These are phyloP conservation scores for Platanthera guangdongensis DNA, from an alignment of 106 monocot species.

Conservation along the genomic window DNA sequence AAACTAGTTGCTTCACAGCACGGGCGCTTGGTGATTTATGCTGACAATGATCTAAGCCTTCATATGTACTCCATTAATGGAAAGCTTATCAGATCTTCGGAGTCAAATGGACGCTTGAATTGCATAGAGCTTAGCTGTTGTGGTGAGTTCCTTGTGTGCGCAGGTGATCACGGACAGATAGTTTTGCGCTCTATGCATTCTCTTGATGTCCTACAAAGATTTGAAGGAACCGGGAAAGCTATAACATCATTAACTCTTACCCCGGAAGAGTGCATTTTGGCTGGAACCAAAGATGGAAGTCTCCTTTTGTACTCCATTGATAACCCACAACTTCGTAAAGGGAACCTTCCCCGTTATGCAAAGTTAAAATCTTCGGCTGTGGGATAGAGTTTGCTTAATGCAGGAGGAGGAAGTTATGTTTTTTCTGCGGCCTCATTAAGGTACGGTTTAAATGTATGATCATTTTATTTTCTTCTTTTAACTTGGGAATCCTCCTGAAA, in stretches of 20 bases:
- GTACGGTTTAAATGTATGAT: not conserved
- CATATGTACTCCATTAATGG: slow-evolving; percentile 95
- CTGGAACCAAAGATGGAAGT: slow-evolving; percentile 87
- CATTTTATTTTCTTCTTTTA: not conserved
- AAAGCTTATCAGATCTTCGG: slow-evolving; percentile 62
- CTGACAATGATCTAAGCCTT: slow-evolving; percentile 82
- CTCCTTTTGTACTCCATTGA: slow-evolving; percentile 90
- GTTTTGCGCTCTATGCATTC: slow-evolving; percentile 89
- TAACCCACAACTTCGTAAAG: slow-evolving; percentile 60
- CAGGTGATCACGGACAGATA: slow-evolving; percentile 92
- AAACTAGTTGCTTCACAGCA: slow-evolving; percentile 77
- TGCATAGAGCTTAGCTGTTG: slow-evolving; percentile 78
- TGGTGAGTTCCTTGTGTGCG: slow-evolving; percentile 92
- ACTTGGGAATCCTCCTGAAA: not conserved
- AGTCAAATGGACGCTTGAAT: slow-evolving; percentile 83
- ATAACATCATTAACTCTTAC: slow-evolving; percentile 81
- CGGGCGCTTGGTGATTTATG: slow-evolving; percentile 70
- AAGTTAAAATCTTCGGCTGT: slow-evolving; percentile 30
- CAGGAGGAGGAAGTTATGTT: slow-evolving; percentile 6
- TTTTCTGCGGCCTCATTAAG: not conserved
- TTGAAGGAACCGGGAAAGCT: slow-evolving; percentile 74
- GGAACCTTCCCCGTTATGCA: slow-evolving; percentile 26
- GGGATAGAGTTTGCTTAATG: slow-evolving; percentile 13
- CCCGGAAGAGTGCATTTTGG: slow-evolving; percentile 93
- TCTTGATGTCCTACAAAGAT: slow-evolving; percentile 68